Base-by-base conservation (phyloP, 139 green algal genomes). In the Mychonastes homosphaera region DNA sequence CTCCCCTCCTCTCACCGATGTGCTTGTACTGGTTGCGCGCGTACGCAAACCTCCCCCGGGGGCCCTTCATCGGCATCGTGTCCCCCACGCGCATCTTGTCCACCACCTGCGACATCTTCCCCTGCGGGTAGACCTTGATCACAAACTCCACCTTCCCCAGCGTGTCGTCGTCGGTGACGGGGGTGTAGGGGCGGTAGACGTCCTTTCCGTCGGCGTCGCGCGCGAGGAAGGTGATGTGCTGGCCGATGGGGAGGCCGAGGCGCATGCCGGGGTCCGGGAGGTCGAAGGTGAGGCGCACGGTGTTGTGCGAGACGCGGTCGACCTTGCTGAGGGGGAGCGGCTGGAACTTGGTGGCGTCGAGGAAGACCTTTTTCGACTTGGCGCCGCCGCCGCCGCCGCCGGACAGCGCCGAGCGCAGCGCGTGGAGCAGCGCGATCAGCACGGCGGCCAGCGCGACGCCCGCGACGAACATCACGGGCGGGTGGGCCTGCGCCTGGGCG, bases 101-200 rank as follows among this genome's bases (percentile, higher is more conserved):
- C 23, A 96, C 34, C 10, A 77, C 66, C 73, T 94, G 87, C 3
- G 86, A 85, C 88, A 96, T 94, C 51, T 85, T 83, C 51, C 88
- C 88, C 32, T 85, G 44, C 0, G 78, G 75, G 63, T 96, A 96
- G 2, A 96, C 44, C 73, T 94, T 94, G 68, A 95, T 87, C 33
- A 95, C 79, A 49, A 95, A 91, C 21, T 90, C 84, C 0, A 95
- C 83, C 13, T 51, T 47, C 4, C 85, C 83, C 2, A 72, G 59
- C 33, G 59, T 64, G 27, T 73, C 54, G 21, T 83, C 76, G 33
- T 82, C 77, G 0, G 82, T 81, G 3, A 81, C 67, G 9, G 86
- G 86, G 0, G 86, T 95, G 71, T 94, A 95, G 0, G 85, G 70
- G 23, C 81, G 58, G 62, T 83, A 75, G 6, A 90, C 67, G 16